Evolutionary conservation across 805 yeast genomes (phyloP).

Genomic region (Ogataea paradorogensis): DNA sequence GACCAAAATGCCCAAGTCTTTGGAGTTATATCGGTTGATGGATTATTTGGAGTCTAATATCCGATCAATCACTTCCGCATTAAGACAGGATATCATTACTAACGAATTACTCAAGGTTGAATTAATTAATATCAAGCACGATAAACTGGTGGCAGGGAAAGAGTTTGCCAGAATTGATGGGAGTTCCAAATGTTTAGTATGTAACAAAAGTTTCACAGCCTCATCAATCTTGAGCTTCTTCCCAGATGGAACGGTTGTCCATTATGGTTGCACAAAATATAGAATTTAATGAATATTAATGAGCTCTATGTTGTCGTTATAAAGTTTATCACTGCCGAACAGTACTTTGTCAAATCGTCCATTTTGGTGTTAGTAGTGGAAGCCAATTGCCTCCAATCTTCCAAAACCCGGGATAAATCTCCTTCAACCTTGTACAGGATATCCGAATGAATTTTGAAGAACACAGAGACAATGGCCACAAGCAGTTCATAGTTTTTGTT

Average conservation of each 20-base stretch:
- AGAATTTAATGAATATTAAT: slow-evolving; percentile 16
- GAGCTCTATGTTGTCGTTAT: slow-evolving; percentile 38
- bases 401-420: slow-evolving; percentile 30
- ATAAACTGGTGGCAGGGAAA: slow-evolving; percentile 38
- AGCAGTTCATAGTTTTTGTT: slow-evolving; percentile 71
- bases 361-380: slow-evolving; percentile 42
- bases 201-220: slow-evolving; percentile 50
- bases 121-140: slow-evolving; percentile 40
- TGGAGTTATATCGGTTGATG: slow-evolving; percentile 43
- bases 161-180: slow-evolving; percentile 38
- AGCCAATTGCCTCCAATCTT: slow-evolving; percentile 46
- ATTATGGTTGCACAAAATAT: slow-evolving; percentile 49
- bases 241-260: slow-evolving; percentile 46
- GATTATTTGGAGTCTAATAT: slow-evolving; percentile 45
- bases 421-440: slow-evolving; percentile 41
- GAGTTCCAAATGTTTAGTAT: slow-evolving; percentile 55
- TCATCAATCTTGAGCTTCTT: slow-evolving; percentile 45
- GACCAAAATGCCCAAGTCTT: slow-evolving; percentile 47
- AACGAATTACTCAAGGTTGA: slow-evolving; percentile 54
- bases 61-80: slow-evolving; percentile 37
- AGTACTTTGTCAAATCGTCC: slow-evolving; percentile 70
- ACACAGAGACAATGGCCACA: slow-evolving; percentile 75
- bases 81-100: slow-evolving; percentile 41
- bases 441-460: slow-evolving; percentile 81
- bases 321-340: slow-evolving; percentile 74